phyloP scores from a whole-genome alignment of 331 rosid genomes.

The Malus hybrid region DNA sequence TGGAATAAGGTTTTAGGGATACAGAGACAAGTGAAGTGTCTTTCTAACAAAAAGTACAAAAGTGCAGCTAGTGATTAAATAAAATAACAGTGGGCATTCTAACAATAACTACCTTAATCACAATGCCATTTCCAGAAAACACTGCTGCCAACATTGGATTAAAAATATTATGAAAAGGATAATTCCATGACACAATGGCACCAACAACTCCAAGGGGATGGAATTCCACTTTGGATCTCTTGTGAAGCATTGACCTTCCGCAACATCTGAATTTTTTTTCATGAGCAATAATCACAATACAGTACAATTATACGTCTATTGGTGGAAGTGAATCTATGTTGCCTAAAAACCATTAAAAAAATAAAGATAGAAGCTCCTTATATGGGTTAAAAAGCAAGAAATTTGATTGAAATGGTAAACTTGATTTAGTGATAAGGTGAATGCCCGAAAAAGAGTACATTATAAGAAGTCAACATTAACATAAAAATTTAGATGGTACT shows the following conservation, averaged over 20 bases:
- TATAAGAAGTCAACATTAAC: neutral
- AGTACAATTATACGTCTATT: neutral
- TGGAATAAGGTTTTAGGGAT: neutral
- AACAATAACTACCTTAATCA: constrained; percentile 59
- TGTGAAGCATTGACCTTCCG: constrained; percentile 78
- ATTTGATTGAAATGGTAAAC: neutral
- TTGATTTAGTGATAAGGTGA: neutral
- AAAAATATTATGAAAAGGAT: constrained; percentile 85
- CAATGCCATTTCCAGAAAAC: constrained; percentile 83
- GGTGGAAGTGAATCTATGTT: neutral
- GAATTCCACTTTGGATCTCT: constrained; percentile 81
- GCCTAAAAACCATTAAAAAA: neutral
- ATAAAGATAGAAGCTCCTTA: neutral
- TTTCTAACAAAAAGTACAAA: no score
- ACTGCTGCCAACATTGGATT: constrained; percentile 90
- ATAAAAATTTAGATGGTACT: neutral
- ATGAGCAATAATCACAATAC: neutral
- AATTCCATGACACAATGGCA: constrained; percentile 92
- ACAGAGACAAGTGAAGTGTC: neutral
- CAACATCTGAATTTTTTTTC: constrained; percentile 45
- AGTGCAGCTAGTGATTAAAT: neutral
- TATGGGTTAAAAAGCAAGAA: neutral
- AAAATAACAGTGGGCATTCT: constrained; percentile 8
- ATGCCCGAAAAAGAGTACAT: neutral
- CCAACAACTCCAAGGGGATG: constrained; percentile 94